phyloP scores from a whole-genome alignment of 2,329 filamentous ascomycete species.

The Aspergillus versicolor region DNA sequence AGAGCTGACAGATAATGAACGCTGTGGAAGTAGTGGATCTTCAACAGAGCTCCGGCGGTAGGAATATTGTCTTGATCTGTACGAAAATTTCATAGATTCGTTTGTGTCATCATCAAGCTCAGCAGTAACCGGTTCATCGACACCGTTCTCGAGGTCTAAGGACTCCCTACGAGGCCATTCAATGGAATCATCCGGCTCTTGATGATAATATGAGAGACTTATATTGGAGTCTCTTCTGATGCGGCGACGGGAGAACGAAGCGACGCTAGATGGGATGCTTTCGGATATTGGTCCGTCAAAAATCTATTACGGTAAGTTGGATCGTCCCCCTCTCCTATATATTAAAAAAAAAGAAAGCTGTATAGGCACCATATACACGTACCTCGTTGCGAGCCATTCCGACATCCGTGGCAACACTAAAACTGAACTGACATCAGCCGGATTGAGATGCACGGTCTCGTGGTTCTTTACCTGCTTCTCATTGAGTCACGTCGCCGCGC shows the following conservation, averaged over 20 bases:
- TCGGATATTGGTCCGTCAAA: slow-evolving; percentile 93
- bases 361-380: slow-evolving; percentile 20
- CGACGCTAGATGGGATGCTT: slow-evolving; percentile 89
- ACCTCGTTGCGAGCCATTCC: slow-evolving; percentile 98
- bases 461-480: slow-evolving; percentile 37
- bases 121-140: slow-evolving; percentile 41
- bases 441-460: background rate
- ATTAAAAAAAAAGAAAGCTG: background rate
- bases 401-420: slow-evolving; percentile 89
- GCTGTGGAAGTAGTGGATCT: slow-evolving; percentile 66
- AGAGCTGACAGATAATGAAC: slow-evolving; percentile 65
- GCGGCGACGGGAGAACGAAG: slow-evolving; percentile 85
- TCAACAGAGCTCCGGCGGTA: slow-evolving; percentile 48
- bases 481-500: slow-evolving; percentile 37
- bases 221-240: slow-evolving; percentile 77
- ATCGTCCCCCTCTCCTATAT: background rate
- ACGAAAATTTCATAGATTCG: slow-evolving; percentile 33
- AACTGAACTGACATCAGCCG: slow-evolving; percentile 35
- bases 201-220: slow-evolving; percentile 89
- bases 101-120: slow-evolving; percentile 39
- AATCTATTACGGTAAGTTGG: slow-evolving; percentile 48
- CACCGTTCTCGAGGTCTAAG: slow-evolving; percentile 44
- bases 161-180: slow-evolving; percentile 53
- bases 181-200: slow-evolving; percentile 64
- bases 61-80: slow-evolving; percentile 35